Evolutionary conservation across 345 rosid genomes (phyloP), one percentile per base, ranked within the genome.

Genomic region (Cardamine resedifolia): DNA sequence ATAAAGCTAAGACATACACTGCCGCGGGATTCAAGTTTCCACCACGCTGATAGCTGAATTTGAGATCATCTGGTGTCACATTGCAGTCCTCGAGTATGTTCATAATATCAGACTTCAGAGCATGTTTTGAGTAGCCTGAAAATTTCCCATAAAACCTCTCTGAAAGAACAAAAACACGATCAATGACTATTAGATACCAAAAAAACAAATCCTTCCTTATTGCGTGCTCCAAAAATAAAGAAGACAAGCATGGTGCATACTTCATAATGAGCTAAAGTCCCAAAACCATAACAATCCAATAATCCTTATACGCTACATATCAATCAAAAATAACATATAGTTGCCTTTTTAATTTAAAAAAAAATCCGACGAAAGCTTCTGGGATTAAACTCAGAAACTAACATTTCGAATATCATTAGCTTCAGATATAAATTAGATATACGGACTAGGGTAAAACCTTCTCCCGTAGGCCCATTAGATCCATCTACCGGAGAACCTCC

Each of bases 101-200:
- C 66, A 90, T 53, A 61, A 90, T 41, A 76, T 92, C 98, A 16
- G 77, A 82, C 83, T 77, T 90, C 88, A 88, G 31, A 9, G 91
- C 81, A 58, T 68, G 64, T 63, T 47, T 88, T 3, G 83, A 48
- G 24, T 55, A 10, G n/a, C 92, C 92, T 19, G 7, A 36, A 56
- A 92, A 53, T 33, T 59, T 92, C 67, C 81, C 91, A 73, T 85
- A 88, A 15, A 59, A 63, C 23, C 39, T 34, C 53, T 73, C 96
- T 86, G 70, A 65, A 18, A 77, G 5, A 20, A 47, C 50, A 71
- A 50, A 30, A 33, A 19, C 18, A 63, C 52, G 23, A 64, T 34
- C 6, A 52, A 30, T 0, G 4, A 19, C 24, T 19, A 60, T 60
- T 27, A 70, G 38, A 55, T 34, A 45, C 19, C 14, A 15, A 11